phyloP scores from a whole-genome alignment of 106 monocot genomes.

The Dioscorea dumetorum region DNA sequence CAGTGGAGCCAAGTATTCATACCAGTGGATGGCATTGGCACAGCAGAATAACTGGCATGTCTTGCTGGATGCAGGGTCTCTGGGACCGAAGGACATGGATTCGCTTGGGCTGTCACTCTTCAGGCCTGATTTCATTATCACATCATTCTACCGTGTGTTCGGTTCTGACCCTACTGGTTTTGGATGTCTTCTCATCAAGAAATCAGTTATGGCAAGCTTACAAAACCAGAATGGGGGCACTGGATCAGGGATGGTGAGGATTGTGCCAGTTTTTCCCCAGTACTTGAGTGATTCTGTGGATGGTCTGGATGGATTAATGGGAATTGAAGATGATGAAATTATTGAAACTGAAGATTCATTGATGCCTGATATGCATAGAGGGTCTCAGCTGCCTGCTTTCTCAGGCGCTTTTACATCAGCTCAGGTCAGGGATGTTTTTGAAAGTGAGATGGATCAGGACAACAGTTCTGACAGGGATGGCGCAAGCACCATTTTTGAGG shows the following conservation, averaged over 20 bases:
- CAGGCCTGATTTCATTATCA: conserved; percentile 95
- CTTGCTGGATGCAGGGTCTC: conserved; percentile 88
- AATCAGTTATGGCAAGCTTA: conserved; percentile 77
- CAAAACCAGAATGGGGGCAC: conserved; percentile 74
- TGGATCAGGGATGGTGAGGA: conserved; percentile 88
- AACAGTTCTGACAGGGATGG: conserved; percentile 89
- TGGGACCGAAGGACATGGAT: conserved; percentile 98
- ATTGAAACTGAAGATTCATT: conserved; percentile 34
- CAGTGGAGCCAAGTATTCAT: conserved; percentile 84
- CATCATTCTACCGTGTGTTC: conserved; percentile 89
- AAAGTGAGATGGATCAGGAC: conserved; percentile 77
- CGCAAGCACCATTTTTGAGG: conserved; percentile 82
- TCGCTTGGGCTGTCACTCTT: conserved; percentile 90
- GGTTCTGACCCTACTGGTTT: conserved; percentile 85
- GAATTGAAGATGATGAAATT: conserved; percentile 43
- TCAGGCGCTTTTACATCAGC: conserved; percentile 85
- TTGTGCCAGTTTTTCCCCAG: conserved; percentile 83
- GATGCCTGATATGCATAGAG: conserved; percentile 22
- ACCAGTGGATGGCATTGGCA: conserved; percentile 99
- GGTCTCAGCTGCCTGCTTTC: conserved; percentile 79
- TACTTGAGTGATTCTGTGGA: conserved; percentile 91
- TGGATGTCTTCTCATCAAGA: conserved; percentile 91
- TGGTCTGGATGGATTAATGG: conserved; percentile 54
- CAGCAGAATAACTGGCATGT: conserved; percentile 99
- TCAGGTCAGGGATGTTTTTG: conserved; percentile 84